Evolutionary conservation across 2,329 filamentous ascomycete genomes (phyloP).

Genomic region (Claviceps sp.): DNA sequence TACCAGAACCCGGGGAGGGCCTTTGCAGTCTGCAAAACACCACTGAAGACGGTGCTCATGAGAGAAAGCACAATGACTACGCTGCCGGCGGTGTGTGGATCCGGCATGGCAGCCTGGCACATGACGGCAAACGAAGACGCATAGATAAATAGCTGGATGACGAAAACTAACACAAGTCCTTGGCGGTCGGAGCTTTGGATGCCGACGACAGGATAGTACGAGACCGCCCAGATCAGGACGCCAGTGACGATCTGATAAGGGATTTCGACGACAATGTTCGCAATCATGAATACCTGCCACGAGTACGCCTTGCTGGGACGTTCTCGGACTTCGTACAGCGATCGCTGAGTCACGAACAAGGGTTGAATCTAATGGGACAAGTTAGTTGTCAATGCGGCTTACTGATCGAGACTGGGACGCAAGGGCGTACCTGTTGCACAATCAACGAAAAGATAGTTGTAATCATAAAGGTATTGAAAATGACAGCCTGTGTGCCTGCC

Average conservation of each 20-base stretch:
- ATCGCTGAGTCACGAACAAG: conserved; percentile 59
- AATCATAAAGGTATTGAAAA: conserved; percentile 66
- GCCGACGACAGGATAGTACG: conserved; percentile 51
- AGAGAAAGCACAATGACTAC: conserved; percentile 47
- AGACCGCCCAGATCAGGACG: conserved; percentile 48
- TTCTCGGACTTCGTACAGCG: conserved; percentile 66
- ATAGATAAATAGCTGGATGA: conserved; percentile 55
- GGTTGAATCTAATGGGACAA: conserved; percentile 37
- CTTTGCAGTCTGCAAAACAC: conserved; percentile 46
- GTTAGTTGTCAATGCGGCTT: no score
- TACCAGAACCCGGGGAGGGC: conserved; percentile 53
- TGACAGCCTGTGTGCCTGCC: conserved; percentile 60
- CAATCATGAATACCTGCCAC: conserved; percentile 59
- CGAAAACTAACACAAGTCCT: conserved; percentile 51
- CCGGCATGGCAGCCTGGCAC: conserved; percentile 58
- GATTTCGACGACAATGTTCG: conserved; percentile 59
- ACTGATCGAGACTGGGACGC: no score
- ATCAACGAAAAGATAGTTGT: conserved; percentile 62
- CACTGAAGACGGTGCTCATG: conserved; percentile 47
- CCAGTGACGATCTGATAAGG: conserved; percentile 56
- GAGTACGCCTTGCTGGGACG: conserved; percentile 62
- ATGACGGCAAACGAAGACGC: conserved; percentile 55
- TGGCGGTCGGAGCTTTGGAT: conserved; percentile 40
- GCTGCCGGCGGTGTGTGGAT: conserved; percentile 53
- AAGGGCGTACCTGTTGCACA: conserved; percentile 40